phyloP scores from a whole-genome alignment of 371 early-diverging fungal genomes.

The Mucor saturninus region DNA sequence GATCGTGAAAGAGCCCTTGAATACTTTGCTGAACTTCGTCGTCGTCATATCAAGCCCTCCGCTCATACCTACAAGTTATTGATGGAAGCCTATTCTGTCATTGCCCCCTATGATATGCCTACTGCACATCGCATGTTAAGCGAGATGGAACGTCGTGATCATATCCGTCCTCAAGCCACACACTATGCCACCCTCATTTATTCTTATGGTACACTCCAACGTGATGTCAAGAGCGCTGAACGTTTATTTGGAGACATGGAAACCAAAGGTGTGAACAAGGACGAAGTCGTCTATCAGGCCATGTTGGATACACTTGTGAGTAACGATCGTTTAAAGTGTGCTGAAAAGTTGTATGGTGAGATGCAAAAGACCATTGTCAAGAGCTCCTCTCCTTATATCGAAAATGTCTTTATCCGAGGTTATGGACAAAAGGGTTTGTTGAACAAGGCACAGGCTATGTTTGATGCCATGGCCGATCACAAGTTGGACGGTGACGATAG shows the following conservation, averaged over 20 bases:
- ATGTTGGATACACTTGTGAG: slow-evolving; percentile 62
- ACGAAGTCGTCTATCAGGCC: slow-evolving; percentile 65
- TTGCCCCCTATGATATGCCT: slow-evolving; percentile 66
- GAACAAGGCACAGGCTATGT: slow-evolving; percentile 54
- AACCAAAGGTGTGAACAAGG: slow-evolving; percentile 38
- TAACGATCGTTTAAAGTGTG: slow-evolving; percentile 46
- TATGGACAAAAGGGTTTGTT: slow-evolving; percentile 56
- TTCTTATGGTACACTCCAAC: slow-evolving; percentile 62
- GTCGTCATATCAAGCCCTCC: slow-evolving; percentile 57
- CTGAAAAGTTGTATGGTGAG: slow-evolving; percentile 51
- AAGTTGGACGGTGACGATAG: slow-evolving; percentile 18
- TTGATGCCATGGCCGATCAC: slow-evolving; percentile 60
- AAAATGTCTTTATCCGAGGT: slow-evolving; percentile 68
- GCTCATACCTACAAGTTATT: slow-evolving; percentile 66
- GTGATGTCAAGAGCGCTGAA: slow-evolving; percentile 56
- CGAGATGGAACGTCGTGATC: slow-evolving; percentile 53
- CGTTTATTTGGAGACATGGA: slow-evolving; percentile 57
- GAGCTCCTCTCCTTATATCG: slow-evolving; percentile 64
- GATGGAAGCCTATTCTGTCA: slow-evolving; percentile 65
- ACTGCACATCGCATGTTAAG: slow-evolving; percentile 59
- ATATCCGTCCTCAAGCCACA: slow-evolving; percentile 54
- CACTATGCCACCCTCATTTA: slow-evolving; percentile 69
- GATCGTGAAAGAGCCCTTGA: slow-evolving; percentile 57
- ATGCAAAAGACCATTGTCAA: slow-evolving; percentile 17
- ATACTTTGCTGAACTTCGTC: slow-evolving; percentile 57